A percentile compares a stretch with the other conserved stretches of the same genome.
These are phyloP conservation scores for Diutina siamensis DNA, from an alignment of 1,139 yeast species.

Conservation along the genomic window DNA sequence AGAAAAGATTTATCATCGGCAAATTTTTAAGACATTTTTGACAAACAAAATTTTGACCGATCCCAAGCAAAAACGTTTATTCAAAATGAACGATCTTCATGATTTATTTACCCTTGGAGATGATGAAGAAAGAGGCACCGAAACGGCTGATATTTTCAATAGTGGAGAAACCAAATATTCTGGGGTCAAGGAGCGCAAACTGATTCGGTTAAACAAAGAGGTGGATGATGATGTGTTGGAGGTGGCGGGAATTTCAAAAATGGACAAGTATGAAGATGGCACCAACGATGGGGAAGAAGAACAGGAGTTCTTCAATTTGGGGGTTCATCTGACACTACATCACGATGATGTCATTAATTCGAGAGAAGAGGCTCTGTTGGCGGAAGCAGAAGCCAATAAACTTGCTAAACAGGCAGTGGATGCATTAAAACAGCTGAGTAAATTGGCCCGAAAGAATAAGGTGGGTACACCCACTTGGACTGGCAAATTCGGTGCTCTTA, in stretches of 20 bases:
- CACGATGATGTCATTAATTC: slow-evolving; percentile 2
- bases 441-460: slow-evolving; percentile 44
- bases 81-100: slow-evolving; percentile 83
- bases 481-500: slow-evolving; percentile 75
- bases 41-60: slow-evolving; percentile 91
- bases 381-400: not conserved
- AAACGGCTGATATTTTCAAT: slow-evolving; percentile 53
- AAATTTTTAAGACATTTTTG: slow-evolving; percentile 86
- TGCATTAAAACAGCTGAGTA: not conserved
- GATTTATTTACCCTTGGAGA: slow-evolving; percentile 82
- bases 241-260: not conserved
- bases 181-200: slow-evolving; percentile 19
- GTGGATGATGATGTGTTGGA: slow-evolving; percentile 10
- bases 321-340: not conserved
- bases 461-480: slow-evolving; percentile 96
- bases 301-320: not conserved
- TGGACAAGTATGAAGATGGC: not conserved
- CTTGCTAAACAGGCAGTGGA: slow-evolving; percentile 4
- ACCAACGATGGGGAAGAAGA: not conserved
- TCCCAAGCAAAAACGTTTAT: slow-evolving; percentile 88
- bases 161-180: slow-evolving; percentile 34
- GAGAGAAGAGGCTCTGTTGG: not conserved
- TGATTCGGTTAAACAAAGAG: slow-evolving; percentile 14
- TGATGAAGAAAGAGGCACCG: slow-evolving; percentile 52
- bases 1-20: slow-evolving; percentile 92